phyloP scores from a whole-genome alignment of 306 rosid species.

The Cercis canadensis region DNA sequence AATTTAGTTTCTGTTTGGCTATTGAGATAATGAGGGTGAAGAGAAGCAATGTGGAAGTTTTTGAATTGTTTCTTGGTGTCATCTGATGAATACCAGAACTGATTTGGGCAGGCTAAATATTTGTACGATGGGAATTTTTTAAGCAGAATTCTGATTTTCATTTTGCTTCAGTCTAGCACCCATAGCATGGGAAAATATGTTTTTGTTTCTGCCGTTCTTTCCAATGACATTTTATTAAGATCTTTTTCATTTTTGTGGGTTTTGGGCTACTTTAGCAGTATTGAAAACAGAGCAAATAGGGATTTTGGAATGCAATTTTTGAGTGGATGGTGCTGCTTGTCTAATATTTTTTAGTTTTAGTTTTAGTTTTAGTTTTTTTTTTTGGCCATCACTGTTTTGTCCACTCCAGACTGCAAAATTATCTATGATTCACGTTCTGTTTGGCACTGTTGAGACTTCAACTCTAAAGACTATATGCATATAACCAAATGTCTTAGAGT shows the following conservation, averaged over 20 bases:
- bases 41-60: slow-evolving; percentile 21
- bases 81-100: background rate
- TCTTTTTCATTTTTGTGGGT: background rate
- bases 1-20: background rate
- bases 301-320: background rate
- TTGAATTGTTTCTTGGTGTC: background rate
- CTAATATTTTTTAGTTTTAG: too few species aligned
- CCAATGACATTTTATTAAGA: background rate
- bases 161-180: background rate
- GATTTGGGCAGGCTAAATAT: background rate
- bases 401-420: background rate
- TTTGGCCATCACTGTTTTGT: background rate
- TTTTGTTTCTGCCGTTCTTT: background rate
- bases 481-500: slow-evolving; percentile 15
- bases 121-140: background rate
- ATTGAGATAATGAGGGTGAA: background rate
- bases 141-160: background rate
- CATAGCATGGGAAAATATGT: background rate
- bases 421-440: background rate
- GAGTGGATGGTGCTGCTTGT: background rate
- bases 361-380: too few species aligned
- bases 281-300: background rate
- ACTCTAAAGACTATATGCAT: background rate
- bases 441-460: background rate
- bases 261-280: background rate